Percentiles rank a stretch among this genome's conserved stretches.
Evolutionary conservation across 352 stramenopile genomes (phyloP).

Genomic region (Achlya hypogyna): DNA sequence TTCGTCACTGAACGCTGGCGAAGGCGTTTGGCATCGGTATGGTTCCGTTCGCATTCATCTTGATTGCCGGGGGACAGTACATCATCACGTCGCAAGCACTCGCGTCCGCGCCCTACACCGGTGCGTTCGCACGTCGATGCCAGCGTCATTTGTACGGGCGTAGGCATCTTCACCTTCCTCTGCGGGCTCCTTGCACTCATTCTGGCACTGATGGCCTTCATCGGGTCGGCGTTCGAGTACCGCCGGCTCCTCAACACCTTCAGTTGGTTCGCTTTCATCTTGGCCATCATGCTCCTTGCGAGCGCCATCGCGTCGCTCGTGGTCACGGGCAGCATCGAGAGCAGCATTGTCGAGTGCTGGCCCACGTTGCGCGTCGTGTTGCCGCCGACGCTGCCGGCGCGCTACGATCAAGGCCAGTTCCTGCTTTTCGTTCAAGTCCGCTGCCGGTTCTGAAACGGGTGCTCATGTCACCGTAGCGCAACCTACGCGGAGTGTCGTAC

Average conservation of each 20-base stretch:
- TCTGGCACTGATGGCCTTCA: constrained; percentile 53
- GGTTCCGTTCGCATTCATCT: constrained; percentile 54
- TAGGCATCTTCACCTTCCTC: constrained; percentile 52
- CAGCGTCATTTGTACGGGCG: not conserved
- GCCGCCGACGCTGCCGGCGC: constrained; percentile 52
- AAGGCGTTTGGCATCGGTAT: constrained; percentile 59
- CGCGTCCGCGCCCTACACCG: constrained; percentile 54
- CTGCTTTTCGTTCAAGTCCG: constrained; percentile 10
- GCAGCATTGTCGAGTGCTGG: constrained; percentile 48
- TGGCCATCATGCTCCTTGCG: constrained; percentile 38
- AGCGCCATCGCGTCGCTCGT: constrained; percentile 50
- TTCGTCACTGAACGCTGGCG: not conserved
- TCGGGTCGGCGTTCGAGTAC: constrained; percentile 69
- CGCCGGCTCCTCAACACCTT: constrained; percentile 60
- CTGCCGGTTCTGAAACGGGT: too few relatives aligned
- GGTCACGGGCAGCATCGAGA: constrained; percentile 36
- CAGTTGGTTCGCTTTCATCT: constrained; percentile 47
- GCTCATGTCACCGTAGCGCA: constrained; percentile 27
- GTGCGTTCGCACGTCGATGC: not conserved
- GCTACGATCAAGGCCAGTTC: constrained; percentile 63
- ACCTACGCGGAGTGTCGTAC: constrained; percentile 49
- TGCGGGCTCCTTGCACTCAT: constrained; percentile 41
- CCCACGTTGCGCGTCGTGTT: constrained; percentile 47
- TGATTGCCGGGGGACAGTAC: constrained; percentile 62
- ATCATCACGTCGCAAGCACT: constrained; percentile 58